Percentiles rank a stretch among this genome's conserved stretches.
These are phyloP conservation scores for Ceratocystis alfenasii DNA, from an alignment of 2,329 filamentous ascomycete species.

Conservation along the genomic window DNA sequence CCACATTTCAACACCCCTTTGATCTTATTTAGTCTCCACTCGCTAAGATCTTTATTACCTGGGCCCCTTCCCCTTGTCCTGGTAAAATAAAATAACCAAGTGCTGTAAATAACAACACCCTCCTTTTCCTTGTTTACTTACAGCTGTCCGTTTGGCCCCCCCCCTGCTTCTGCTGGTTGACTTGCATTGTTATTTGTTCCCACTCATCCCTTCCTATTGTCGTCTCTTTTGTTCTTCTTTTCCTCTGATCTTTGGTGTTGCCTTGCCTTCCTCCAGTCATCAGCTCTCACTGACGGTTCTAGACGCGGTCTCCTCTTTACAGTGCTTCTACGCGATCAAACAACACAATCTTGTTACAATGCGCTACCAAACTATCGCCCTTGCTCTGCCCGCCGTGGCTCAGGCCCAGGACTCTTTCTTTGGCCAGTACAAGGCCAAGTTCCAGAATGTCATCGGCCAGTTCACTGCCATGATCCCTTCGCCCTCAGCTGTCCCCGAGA, in stretches of 20 bases:
- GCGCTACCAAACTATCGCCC: constrained; percentile 44
- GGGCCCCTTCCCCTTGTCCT: not conserved
- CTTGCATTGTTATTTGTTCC: constrained; percentile 1
- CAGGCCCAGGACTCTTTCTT: constrained; percentile 42
- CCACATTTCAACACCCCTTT: constrained; percentile 1
- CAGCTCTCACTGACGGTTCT: constrained; percentile 1
- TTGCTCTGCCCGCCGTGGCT: constrained; percentile 45
- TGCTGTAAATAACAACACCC: not conserved
- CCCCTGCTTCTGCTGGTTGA: constrained; percentile 19
- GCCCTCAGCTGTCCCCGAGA: constrained; percentile 38
- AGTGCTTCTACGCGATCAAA: constrained; percentile 4
- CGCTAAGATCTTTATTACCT: not conserved
- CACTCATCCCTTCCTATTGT: not conserved
- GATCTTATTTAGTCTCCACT: constrained; percentile 3
- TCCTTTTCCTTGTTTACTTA: constrained; percentile 12
- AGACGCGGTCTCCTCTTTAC: not conserved
- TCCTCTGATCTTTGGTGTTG: not conserved
- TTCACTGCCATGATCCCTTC: constrained; percentile 32
- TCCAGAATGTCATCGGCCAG: constrained; percentile 52
- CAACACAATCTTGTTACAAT: constrained; percentile 32
- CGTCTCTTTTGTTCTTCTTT: constrained; percentile 7
- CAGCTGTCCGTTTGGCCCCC: constrained; percentile 2
- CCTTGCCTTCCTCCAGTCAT: constrained; percentile 11
- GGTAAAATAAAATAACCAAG: not conserved
- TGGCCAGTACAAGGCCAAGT: constrained; percentile 49